Percentiles rank a stretch among this genome's conserved stretches.
phyloP scores from a whole-genome alignment of 1,139 yeast species.

The Nadsonia commutata region DNA sequence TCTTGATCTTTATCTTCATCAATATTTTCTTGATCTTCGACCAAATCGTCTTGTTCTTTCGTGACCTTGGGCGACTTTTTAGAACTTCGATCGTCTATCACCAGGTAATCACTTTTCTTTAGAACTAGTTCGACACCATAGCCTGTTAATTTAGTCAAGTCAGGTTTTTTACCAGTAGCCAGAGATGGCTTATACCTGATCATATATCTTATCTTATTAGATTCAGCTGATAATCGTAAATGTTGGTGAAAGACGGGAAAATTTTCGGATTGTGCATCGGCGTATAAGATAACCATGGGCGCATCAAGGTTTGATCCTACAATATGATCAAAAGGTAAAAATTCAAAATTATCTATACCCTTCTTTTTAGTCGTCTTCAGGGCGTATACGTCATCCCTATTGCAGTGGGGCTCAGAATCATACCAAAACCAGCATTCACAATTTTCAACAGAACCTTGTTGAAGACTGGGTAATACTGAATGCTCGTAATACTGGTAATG shows the following conservation, averaged over 20 bases:
- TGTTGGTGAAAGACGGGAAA: constrained; percentile 46
- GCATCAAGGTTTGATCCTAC: constrained; percentile 33
- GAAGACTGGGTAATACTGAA: constrained; percentile 18
- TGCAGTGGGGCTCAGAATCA: constrained; percentile 41
- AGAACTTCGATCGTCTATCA: constrained; percentile 42
- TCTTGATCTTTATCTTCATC: constrained; percentile 9
- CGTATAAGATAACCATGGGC: constrained; percentile 34
- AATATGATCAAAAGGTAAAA: constrained; percentile 42
- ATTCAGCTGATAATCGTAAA: constrained; percentile 42
- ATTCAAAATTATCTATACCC: constrained; percentile 15
- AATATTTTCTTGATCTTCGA: constrained; percentile 6
- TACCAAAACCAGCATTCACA: constrained; percentile 37
- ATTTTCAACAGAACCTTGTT: constrained; percentile 17
- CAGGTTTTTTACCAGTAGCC: constrained; percentile 5
- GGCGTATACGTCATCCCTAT: constrained; percentile 55
- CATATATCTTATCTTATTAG: constrained; percentile 56
- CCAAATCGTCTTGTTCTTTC: too few species aligned
- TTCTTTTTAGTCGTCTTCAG: constrained; percentile 29
- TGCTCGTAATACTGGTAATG: constrained; percentile 40
- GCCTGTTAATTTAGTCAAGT: constrained; percentile 36
- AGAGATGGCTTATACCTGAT: constrained; percentile 50
- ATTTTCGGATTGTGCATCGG: constrained; percentile 30
- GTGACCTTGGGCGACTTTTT: constrained; percentile 10
- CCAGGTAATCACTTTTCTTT: constrained; percentile 50
- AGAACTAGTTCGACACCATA: constrained; percentile 52